Percentiles rank a stretch among this genome's conserved stretches.
Evolutionary conservation across 441 rosid species (phyloP).

Genomic region (Eutrema salsugineum): DNA sequence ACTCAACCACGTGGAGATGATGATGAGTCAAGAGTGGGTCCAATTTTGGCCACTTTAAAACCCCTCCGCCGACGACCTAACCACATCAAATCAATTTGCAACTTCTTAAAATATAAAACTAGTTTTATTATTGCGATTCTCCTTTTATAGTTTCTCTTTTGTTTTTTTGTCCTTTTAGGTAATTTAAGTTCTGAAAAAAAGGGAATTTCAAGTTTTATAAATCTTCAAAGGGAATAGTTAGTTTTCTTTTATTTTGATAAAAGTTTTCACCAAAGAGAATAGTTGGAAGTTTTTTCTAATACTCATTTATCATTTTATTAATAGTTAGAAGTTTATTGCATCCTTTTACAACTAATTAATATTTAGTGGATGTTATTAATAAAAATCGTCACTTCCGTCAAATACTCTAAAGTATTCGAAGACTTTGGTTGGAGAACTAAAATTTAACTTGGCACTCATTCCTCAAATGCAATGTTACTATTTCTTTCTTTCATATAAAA

Average conservation of each 20-base stretch:
- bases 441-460: not conserved
- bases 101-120: slow-evolving; percentile 3
- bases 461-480: not conserved
- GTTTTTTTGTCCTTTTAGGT: slow-evolving; percentile 6
- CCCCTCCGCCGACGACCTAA: slow-evolving; percentile 20
- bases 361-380: slow-evolving; percentile 10
- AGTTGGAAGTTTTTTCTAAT: slow-evolving; percentile 18
- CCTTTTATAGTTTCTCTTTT: slow-evolving; percentile 12
- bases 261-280: not conserved
- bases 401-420: slow-evolving; percentile 4
- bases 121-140: not conserved
- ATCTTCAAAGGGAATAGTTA: not conserved
- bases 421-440: not conserved
- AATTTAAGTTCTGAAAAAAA: too few relatives aligned
- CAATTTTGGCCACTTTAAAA: slow-evolving; percentile 1
- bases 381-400: not conserved
- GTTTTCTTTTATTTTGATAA: not conserved
- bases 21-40: slow-evolving; percentile 14
- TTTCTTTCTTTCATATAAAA: not conserved
- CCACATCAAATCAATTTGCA: slow-evolving; percentile 21
- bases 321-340: slow-evolving; percentile 9
- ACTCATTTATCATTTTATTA: too few relatives aligned
- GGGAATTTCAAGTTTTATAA: too few relatives aligned
- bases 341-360: not conserved
- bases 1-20: slow-evolving; percentile 25